A percentile compares a stretch with the other conserved stretches of the same genome.
Evolutionary conservation across 2,329 filamentous ascomycete genomes (phyloP).

Genomic region (Clarireedia sp.): DNA sequence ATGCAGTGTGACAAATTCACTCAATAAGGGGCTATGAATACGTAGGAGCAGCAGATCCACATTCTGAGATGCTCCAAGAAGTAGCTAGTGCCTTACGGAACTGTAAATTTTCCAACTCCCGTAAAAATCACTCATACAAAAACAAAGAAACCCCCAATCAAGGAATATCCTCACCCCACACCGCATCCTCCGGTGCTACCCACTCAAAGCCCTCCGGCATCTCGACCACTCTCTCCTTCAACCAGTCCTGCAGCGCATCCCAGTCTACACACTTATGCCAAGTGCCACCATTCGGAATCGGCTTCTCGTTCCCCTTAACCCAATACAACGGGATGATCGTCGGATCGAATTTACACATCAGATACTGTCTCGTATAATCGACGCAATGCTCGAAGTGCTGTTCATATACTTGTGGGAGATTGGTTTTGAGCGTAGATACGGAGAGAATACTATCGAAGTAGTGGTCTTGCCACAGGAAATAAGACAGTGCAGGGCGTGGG

Average conservation of each 20-base stretch:
- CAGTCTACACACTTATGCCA: conserved; percentile 2
- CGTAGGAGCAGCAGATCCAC: too few relatives aligned
- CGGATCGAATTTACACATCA: too few relatives aligned
- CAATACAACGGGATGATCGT: too few relatives aligned
- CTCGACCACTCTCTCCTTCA: conserved; percentile 3
- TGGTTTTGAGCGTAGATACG: background rate
- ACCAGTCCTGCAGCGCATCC: conserved; percentile 4
- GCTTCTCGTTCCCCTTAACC: background rate
- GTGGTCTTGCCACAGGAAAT: conserved; percentile 10
- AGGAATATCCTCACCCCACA: too few relatives aligned
- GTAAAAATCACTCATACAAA: too few relatives aligned
- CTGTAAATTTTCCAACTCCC: too few relatives aligned
- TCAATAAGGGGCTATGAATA: too few relatives aligned
- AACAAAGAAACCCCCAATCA: too few relatives aligned
- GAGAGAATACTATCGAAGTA: background rate
- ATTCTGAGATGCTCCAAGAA: too few relatives aligned
- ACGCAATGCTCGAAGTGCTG: conserved; percentile 8
- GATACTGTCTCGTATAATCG: background rate
- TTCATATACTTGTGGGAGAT: background rate
- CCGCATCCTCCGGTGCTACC: background rate
- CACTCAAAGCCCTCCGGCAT: conserved; percentile 8
- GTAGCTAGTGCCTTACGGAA: too few relatives aligned
- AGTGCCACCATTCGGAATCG: background rate
- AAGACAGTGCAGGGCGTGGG: conserved; percentile 7
- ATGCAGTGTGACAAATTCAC: too few relatives aligned